These are phyloP conservation scores for Coemansia sp. DNA, from an alignment of 192 early-diverging fungal species.

Conservation along the genomic window DNA sequence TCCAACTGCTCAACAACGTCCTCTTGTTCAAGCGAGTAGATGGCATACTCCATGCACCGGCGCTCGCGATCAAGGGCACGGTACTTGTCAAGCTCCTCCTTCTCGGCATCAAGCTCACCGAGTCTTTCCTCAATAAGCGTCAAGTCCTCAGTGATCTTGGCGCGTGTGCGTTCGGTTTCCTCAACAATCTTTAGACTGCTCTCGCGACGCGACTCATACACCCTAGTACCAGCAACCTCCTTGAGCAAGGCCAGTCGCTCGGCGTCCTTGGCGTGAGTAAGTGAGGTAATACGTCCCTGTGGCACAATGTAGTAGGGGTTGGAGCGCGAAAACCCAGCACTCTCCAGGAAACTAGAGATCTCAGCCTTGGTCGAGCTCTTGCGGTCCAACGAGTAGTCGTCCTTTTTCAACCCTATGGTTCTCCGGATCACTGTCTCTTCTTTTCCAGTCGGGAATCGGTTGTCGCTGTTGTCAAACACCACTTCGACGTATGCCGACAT, in stretches of 20 bases:
- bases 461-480: conserved; percentile 96
- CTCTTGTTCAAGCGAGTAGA: conserved; percentile 86
- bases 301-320: conserved; percentile 99
- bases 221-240: conserved; percentile 96
- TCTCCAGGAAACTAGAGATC: conserved; percentile 92
- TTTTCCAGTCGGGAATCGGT: conserved; percentile 93
- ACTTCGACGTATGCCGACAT: conserved; percentile 97
- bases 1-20: conserved; percentile 81
- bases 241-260: conserved; percentile 91
- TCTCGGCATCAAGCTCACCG: conserved; percentile 89
- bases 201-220: conserved; percentile 90
- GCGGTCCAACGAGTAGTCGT: conserved; percentile 97
- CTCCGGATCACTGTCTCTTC: conserved; percentile 88
- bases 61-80: conserved; percentile 85
- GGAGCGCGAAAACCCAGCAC: conserved; percentile 93
- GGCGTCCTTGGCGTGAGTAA: conserved; percentile 93
- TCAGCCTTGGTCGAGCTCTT: conserved; percentile 92
- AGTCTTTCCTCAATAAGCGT: conserved; percentile 87
- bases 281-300: conserved; percentile 87
- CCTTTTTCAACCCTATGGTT: conserved; percentile 96
- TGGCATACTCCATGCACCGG: conserved; percentile 89
- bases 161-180: conserved; percentile 81
- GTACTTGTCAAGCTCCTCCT: conserved; percentile 89
- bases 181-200: conserved; percentile 93
- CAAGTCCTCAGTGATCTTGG: conserved; percentile 89